phyloP scores from a whole-genome alignment of 176 grass and related monocot species.

The Cymbopogon citratus region DNA sequence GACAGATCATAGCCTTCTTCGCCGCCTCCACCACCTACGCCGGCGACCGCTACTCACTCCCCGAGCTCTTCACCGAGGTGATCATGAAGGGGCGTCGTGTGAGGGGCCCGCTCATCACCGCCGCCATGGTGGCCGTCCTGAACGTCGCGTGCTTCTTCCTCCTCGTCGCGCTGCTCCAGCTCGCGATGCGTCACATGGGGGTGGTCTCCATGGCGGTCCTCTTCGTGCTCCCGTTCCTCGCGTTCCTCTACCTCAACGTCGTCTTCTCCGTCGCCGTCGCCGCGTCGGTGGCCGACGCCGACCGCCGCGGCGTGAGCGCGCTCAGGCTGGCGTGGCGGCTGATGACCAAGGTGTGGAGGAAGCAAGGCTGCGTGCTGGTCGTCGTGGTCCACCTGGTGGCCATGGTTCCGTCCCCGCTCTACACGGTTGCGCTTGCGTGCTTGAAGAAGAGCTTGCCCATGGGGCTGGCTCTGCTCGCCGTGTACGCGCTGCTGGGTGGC shows the following conservation, averaged over 20 bases:
- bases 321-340: conserved; percentile 29
- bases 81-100: conserved; percentile 13
- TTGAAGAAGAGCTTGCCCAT: neutral
- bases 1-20: conserved; percentile 10
- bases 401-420: neutral
- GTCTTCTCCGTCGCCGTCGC: neutral
- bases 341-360: conserved; percentile 20
- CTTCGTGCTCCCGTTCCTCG: neutral
- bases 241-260: conserved; percentile 9
- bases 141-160: neutral
- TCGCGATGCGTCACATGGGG: neutral
- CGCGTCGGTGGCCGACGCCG: conserved; percentile 14
- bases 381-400: neutral
- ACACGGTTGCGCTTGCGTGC: neutral
- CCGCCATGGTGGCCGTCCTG: neutral
- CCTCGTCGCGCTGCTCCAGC: neutral
- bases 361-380: conserved; percentile 15
- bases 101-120: conserved; percentile 7
- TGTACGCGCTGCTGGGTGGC: neutral
- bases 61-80: neutral
- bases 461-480: neutral
- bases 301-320: neutral
- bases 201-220: neutral
- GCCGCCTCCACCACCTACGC: conserved; percentile 30
- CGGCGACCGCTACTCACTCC: conserved; percentile 15